Conservation (phyloP, 371 early-diverging fungal genomes). For the Mortierella sp. region DNA sequence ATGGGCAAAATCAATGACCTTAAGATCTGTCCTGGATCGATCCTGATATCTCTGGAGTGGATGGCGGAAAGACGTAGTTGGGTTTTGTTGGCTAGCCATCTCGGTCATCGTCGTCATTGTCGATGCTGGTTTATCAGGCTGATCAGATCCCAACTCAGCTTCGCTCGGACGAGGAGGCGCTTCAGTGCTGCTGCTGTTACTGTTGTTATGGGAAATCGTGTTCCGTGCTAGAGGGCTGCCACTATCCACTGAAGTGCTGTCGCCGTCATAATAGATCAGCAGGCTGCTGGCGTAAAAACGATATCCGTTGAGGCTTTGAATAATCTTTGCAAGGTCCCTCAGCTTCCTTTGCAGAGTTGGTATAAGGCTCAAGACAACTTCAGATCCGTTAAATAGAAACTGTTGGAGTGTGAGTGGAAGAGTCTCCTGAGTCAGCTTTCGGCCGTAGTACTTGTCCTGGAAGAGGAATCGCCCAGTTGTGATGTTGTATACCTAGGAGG, state of each 20-base stretch:
- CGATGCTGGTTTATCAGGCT: neutral
- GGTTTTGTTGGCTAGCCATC: too few relatives aligned
- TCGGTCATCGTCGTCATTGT: too few relatives aligned
- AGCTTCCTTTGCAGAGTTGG: constrained; percentile 80
- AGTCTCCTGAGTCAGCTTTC: constrained; percentile 76
- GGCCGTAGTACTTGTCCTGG: constrained; percentile 95
- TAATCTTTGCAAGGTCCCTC: constrained; percentile 71
- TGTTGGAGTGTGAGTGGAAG: constrained; percentile 78
- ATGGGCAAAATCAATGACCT: constrained; percentile 96
- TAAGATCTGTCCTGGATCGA: constrained; percentile 72
- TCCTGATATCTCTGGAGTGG: constrained; percentile 11
- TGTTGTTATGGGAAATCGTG: neutral
- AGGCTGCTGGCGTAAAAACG: constrained; percentile 92
- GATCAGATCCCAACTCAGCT: too few relatives aligned
- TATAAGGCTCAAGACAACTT: constrained; percentile 75
- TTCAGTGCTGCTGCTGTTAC: too few relatives aligned
- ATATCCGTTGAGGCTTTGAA: constrained; percentile 79
- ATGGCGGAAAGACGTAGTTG: neutral
- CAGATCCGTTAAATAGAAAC: constrained; percentile 83
- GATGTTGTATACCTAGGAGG: constrained; percentile 80
- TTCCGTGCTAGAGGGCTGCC: too few relatives aligned
- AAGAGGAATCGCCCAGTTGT: constrained; percentile 72
- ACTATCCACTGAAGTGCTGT: constrained; percentile 15
- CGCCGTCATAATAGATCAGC: constrained; percentile 87
- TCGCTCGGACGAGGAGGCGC: too few relatives aligned